Base-by-base conservation (phyloP, 345 rosid species). In the Citrus reticulata region DNA sequence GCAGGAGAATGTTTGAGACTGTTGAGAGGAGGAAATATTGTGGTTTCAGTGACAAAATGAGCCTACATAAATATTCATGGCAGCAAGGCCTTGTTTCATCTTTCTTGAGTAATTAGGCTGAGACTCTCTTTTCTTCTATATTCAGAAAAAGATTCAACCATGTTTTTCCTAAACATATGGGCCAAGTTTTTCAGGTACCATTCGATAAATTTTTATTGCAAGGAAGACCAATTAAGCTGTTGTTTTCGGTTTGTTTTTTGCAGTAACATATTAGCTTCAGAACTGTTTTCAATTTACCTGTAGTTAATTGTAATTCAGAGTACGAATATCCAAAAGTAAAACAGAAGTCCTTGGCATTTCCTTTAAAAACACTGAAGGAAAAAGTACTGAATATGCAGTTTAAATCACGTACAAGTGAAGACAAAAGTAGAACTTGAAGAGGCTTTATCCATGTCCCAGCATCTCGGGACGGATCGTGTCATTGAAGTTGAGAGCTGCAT, bases 401-500 rank as follows among this genome's bases (percentile, higher is more conserved):
- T 93, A 81, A 91, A 79, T 78, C 95, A 95, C 88, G 81, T 86
- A 30, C 85, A 66, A 20, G 98, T 91, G 81, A 88, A 86, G 83
- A 88, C 97, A 2, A 93, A 93, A 84, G 27, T 74, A 49, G 95
- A 95, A 81, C 91, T 95, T 80, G 90, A 83, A 78, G 95, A 92
- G 68, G 91, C 95, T 69, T 77, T 95, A 70, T 70, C 85, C 58
- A 77, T 75, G 79, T 83, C 90, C 85, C 82, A 83, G 73, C 16
- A 81, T 73, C 89, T 84, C 83, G 83, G 81, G 67, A 80, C 77
- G 69, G 98, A 95, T 81, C 80, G 87, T 65, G 77, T 95, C 42
- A 87, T 93, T 92, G 98, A 95, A 89, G 94, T 92, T 83, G 90
- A 92, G 84, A 95, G 98, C 78, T 68, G 88, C 87, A 95, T 93